phyloP scores from a whole-genome alignment of 179 eudicot species.

The Spinacia oleracea region DNA sequence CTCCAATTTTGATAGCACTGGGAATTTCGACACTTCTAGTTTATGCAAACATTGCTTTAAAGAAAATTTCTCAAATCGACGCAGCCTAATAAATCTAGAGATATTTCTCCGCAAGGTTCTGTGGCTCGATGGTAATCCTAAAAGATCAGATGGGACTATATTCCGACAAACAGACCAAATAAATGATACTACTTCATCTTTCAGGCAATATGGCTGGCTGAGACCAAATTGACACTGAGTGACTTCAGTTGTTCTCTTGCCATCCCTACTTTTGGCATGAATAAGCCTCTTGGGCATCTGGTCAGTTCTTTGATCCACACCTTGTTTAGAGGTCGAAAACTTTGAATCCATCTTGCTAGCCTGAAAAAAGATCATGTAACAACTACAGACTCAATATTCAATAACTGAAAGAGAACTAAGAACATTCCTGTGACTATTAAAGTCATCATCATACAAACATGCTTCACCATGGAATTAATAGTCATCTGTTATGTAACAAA shows the following conservation, averaged over 20 bases:
- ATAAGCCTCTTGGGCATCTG: neutral
- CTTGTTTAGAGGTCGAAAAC: conserved; percentile 12
- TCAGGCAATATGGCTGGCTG: conserved; percentile 46
- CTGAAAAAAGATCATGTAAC: conserved; percentile 24
- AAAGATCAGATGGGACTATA: conserved; percentile 61
- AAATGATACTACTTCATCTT: conserved; percentile 69
- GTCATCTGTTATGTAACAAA: too few species aligned
- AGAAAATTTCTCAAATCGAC: conserved; percentile 74
- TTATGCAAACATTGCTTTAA: conserved; percentile 59
- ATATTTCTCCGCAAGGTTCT: conserved; percentile 67
- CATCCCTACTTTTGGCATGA: conserved; percentile 4
- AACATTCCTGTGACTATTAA: neutral
- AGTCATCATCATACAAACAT: neutral
- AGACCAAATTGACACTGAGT: conserved; percentile 38
- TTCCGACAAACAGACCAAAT: conserved; percentile 89
- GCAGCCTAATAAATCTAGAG: conserved; percentile 56
- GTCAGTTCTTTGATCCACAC: conserved; percentile 8
- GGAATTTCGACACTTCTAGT: conserved; percentile 61
- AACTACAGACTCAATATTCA: neutral
- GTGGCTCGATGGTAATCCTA: conserved; percentile 61
- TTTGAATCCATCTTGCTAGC: conserved; percentile 13
- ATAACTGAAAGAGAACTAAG: neutral
- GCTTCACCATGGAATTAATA: too few species aligned
- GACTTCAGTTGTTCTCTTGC: conserved; percentile 25
- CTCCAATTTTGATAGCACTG: conserved; percentile 51